Base-by-base conservation (phyloP, 495 filamentous ascomycete species). In the Podospora pseudoanserina region DNA sequence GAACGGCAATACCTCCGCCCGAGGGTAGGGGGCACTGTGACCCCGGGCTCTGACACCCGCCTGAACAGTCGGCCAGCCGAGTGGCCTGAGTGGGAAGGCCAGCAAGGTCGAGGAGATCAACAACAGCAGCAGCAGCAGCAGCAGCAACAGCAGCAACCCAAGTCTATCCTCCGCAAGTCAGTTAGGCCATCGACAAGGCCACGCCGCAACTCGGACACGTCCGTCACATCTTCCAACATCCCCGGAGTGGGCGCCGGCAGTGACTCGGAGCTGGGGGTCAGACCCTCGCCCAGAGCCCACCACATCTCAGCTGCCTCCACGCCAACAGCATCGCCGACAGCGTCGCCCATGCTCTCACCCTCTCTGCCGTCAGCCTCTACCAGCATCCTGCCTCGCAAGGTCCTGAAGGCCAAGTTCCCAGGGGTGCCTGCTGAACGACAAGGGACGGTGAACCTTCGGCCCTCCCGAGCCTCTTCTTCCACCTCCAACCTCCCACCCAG, bases 401-500 rank as follows among this genome's bases (percentile, higher is more conserved):
- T 78, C 23, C 66, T 78, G 65, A 77, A 75, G 67, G 75, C 76
- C 32, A 75, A 74, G 71, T 75, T 73, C 26, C 74, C 70, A 4
- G 69, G 69, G 5, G 67, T 72, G 27, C 74, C 74, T 7, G 62
- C 69, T 7, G 75, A 77, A 60, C 72, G 74, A 19, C 74, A 70
- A 27, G 73, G 61, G 0, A 70, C 72, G 15, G 63, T 76, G 71
- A 76, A 72, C 60, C 68, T 76, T 26, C 65, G 75, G 58, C 70
- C 76, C 11, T 74, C 76, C 3, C 66, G 76, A 16, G 65, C 28
- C 34, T 26, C 23, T 28, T 61, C 68, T 30, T 68, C 75, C 32
- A 64, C 71, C 5, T 66, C 67, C 27, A 72, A 34, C 44, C 59
- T 70, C 54, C 65, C 69, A 5, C 58, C 68, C 32, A 60, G 67